These are phyloP conservation scores for Spathaspora hagerdaliae DNA, from an alignment of 805 yeast species.

Conservation along the genomic window DNA sequence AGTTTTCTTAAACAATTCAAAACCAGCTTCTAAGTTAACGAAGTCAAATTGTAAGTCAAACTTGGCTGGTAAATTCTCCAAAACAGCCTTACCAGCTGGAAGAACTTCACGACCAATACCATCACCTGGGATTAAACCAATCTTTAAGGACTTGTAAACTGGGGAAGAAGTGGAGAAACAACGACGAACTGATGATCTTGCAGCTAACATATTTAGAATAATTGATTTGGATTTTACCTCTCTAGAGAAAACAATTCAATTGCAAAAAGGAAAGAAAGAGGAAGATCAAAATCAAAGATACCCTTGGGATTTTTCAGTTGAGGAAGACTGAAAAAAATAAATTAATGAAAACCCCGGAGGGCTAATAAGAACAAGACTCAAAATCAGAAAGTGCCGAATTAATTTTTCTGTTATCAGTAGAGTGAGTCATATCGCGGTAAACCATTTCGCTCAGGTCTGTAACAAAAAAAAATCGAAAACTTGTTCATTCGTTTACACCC, in stretches of 20 bases:
- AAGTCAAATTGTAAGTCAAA: slow-evolving; percentile 81
- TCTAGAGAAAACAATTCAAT: too few species aligned
- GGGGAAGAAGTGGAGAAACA: slow-evolving; percentile 28
- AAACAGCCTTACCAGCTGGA: slow-evolving; percentile 88
- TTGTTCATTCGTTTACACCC: too few species aligned
- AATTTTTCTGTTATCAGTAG: too few species aligned
- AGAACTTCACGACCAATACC: slow-evolving; percentile 98
- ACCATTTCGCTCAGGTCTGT: too few species aligned
- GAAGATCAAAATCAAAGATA: too few species aligned
- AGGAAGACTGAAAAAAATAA: background rate
- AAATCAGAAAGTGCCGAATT: too few species aligned
- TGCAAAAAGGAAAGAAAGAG: too few species aligned
- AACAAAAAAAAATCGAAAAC: too few species aligned
- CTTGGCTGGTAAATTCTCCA: slow-evolving; percentile 76
- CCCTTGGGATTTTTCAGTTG: background rate
- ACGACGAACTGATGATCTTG: slow-evolving; percentile 22
- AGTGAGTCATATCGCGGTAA: too few species aligned
- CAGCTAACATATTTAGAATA: slow-evolving; percentile 14
- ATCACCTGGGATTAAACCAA: slow-evolving; percentile 91
- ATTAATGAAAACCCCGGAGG: too few species aligned
- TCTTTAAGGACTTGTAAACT: slow-evolving; percentile 32
- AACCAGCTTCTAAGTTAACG: slow-evolving; percentile 88
- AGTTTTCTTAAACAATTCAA: slow-evolving; percentile 88
- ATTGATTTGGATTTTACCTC: too few species aligned
- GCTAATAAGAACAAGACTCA: too few species aligned